These are phyloP conservation scores for Albophoma yamanashiensis DNA, from an alignment of 2,329 filamentous ascomycete genomes.

Conservation along the genomic window DNA sequence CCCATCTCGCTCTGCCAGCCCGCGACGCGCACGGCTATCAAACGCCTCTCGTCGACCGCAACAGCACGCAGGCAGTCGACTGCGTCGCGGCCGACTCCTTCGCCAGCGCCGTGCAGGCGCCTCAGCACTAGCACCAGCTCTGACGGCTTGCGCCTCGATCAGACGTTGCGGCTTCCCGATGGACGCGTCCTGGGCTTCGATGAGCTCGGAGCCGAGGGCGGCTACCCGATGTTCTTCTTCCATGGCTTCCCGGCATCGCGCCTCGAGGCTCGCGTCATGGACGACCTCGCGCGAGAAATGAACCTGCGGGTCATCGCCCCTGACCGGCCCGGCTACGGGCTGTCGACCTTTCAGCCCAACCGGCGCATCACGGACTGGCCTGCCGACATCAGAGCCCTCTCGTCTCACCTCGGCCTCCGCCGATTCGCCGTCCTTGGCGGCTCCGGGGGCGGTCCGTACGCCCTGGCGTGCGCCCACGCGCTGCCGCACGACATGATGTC, in stretches of 20 bases:
- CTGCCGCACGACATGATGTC: slow-evolving; percentile 18
- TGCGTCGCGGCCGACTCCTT: not conserved
- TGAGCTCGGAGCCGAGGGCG: slow-evolving; percentile 21
- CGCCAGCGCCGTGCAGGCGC: not conserved
- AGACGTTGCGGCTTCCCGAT: slow-evolving; percentile 24
- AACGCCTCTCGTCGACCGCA: not conserved
- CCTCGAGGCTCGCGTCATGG: slow-evolving; percentile 20
- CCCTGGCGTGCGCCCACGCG: slow-evolving; percentile 20
- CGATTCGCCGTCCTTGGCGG: slow-evolving; percentile 21
- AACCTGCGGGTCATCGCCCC: slow-evolving; percentile 23
- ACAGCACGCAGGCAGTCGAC: not conserved
- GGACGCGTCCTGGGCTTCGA: slow-evolving; percentile 29
- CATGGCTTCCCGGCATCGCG: slow-evolving; percentile 32
- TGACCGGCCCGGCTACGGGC: slow-evolving; percentile 31
- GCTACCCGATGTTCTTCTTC: slow-evolving; percentile 25
- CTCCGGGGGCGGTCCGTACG: slow-evolving; percentile 25
- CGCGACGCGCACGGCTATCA: not conserved
- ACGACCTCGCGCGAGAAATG: slow-evolving; percentile 13
- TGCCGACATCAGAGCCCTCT: slow-evolving; percentile 14
- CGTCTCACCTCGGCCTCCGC: slow-evolving; percentile 11
- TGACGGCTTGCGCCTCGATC: slow-evolving; percentile 2
- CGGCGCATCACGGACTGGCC: slow-evolving; percentile 22
- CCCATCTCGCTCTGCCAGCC: not conserved
- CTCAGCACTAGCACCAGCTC: not conserved
- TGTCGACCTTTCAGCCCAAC: slow-evolving; percentile 23